A percentile compares a stretch with the other conserved stretches of the same genome.
phyloP scores from a whole-genome alignment of 2,329 filamentous ascomycete species.

The Exophiala spinifera region DNA sequence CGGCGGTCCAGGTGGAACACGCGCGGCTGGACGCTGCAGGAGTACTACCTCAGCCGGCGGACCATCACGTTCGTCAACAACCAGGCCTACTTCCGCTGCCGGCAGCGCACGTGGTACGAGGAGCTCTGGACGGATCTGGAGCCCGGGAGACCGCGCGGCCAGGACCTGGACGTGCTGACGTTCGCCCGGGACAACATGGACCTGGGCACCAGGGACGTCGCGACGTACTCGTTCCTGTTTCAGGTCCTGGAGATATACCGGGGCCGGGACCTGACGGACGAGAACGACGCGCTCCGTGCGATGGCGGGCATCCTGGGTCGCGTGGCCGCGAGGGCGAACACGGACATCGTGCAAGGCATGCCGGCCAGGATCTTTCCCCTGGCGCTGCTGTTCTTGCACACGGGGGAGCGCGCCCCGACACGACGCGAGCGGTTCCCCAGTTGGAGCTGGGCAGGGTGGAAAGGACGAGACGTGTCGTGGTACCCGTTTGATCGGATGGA shows the following conservation, averaged over 20 bases:
- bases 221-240: neutral
- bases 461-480: neutral
- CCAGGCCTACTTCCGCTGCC: neutral
- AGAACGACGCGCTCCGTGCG: slow-evolving; percentile 1
- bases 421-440: neutral
- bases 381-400: neutral
- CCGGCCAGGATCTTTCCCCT: neutral
- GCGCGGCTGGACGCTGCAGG: neutral
- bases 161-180: neutral
- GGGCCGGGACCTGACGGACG: neutral
- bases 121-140: neutral
- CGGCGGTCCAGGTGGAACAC: neutral
- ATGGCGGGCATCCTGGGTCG: neutral
- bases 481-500: neutral
- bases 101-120: neutral
- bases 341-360: neutral
- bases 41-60: neutral
- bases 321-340: neutral
- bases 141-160: neutral
- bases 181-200: neutral
- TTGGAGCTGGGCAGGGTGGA: slow-evolving; percentile 2
- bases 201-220: neutral
- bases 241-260: neutral
- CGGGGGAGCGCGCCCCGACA: neutral
- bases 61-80: slow-evolving; percentile 4